phyloP scores from a whole-genome alignment of 495 filamentous ascomycete genomes.

The Glonium stellatum region DNA sequence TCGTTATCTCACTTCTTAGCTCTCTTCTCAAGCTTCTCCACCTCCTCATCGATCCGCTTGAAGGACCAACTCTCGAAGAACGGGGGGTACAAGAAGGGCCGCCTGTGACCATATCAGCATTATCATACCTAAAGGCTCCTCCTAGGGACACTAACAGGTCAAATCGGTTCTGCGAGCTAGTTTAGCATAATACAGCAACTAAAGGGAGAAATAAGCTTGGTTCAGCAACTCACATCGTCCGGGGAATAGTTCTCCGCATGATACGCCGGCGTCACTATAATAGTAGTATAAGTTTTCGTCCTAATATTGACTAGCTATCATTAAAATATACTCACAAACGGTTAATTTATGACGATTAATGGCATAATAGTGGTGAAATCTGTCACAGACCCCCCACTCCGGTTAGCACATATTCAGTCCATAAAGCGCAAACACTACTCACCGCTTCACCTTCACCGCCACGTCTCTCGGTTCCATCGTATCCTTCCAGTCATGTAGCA shows the following conservation, averaged over 20 bases:
- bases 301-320: constrained; percentile 22
- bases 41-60: constrained; percentile 31
- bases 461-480: constrained; percentile 38
- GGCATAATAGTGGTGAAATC: constrained; percentile 61
- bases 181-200: too few relatives aligned
- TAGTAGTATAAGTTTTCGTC: neutral
- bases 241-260: constrained; percentile 41
- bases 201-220: too few relatives aligned
- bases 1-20: constrained; percentile 21
- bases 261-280: constrained; percentile 25
- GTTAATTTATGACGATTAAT: constrained; percentile 45
- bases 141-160: constrained; percentile 36
- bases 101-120: neutral
- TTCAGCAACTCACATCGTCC: constrained; percentile 42
- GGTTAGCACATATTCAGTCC: too few relatives aligned
- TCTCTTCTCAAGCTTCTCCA: constrained; percentile 29
- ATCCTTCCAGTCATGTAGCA: constrained; percentile 64
- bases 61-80: constrained; percentile 31
- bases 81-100: constrained; percentile 36
- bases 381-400: constrained; percentile 1
- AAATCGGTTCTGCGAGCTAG: constrained; percentile 45
- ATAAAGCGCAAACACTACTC: too few relatives aligned
- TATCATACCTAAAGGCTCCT: too few relatives aligned
- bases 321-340: constrained; percentile 6
- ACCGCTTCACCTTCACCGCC: constrained; percentile 54